Evolutionary conservation across 2,329 filamentous ascomycete species (phyloP), one percentile per base, ranked within the genome.

Genomic region (Tolypocladium paradoxum): DNA sequence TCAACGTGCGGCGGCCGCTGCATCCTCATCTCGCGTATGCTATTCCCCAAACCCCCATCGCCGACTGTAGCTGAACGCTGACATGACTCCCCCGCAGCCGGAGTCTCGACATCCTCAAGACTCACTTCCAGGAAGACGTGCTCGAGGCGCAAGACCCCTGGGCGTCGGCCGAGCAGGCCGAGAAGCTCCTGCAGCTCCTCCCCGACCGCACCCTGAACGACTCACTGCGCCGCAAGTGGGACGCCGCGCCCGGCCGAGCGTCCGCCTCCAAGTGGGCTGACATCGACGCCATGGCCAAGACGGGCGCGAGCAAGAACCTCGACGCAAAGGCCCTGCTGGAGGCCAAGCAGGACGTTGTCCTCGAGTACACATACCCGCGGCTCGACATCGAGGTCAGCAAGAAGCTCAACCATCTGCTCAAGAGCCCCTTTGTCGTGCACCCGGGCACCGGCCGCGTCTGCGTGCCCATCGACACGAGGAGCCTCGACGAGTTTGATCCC

Each of bases 341-440:
- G 63, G 90, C 90, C 24, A 97, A 96, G 72, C 90, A 96, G 68
- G 93, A 97, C 65, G 88, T 99, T 56, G 85, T 97, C 4, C 81
- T 99, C 33, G 93, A 99, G 71, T 97, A 99, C 72, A 96, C 93
- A 7, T 99, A 99, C 70, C 93, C 93, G 3, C 86, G 93, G 38
- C 87, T 99, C 52, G 93, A 99, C 76, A 91, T 93, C 56, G 90
- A 96, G 70, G 93, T 99, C 66, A 93, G 88, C 65, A 97, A 97
- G 76, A 96, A 96, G 68, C 82, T 95, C 54, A 97, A 96, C 73
- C 93, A 99, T 78, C 82, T 99, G 78, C 84, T 99, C 61, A 99
- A 99, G 69, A 91, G 86, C 57, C 93, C 93, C 0, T 99, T 99
- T 65, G 92, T 96, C 56, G 85, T 99, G 37, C 93, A 99, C 67